phyloP scores from a whole-genome alignment of 2,329 filamentous ascomycete species.

The Tolypocladium amazonense region DNA sequence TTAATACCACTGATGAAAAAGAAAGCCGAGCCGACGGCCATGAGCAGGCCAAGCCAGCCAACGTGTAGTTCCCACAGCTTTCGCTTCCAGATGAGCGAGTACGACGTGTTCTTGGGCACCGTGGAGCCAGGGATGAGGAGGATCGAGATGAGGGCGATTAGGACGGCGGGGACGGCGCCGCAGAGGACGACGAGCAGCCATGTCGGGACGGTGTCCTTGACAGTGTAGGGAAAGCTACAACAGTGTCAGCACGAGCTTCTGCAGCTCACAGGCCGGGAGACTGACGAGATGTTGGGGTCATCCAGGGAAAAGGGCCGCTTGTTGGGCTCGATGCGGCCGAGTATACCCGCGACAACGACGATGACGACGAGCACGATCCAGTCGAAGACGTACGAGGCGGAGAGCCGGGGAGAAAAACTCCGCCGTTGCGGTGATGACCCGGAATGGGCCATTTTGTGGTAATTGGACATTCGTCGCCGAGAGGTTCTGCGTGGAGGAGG shows the following conservation, averaged over 20 bases:
- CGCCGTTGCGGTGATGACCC: slow-evolving; percentile 9
- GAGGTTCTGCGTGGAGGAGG: not conserved
- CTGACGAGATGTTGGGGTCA: slow-evolving; percentile 65
- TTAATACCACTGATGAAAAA: slow-evolving; percentile 82
- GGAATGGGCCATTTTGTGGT: slow-evolving; percentile 16
- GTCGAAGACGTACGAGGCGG: slow-evolving; percentile 63
- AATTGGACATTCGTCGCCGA: slow-evolving; percentile 12
- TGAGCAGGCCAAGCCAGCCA: slow-evolving; percentile 70
- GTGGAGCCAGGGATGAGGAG: slow-evolving; percentile 63
- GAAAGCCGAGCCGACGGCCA: slow-evolving; percentile 62
- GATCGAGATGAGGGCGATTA: slow-evolving; percentile 60
- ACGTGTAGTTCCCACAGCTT: slow-evolving; percentile 89
- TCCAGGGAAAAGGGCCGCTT: slow-evolving; percentile 59
- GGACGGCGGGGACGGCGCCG: slow-evolving; percentile 51
- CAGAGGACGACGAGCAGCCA: slow-evolving; percentile 54
- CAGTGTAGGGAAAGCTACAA: slow-evolving; percentile 55
- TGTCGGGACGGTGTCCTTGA: slow-evolving; percentile 61
- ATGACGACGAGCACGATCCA: slow-evolving; percentile 58
- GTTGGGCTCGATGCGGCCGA: slow-evolving; percentile 51
- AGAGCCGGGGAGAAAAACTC: slow-evolving; percentile 20
- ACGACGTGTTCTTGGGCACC: slow-evolving; percentile 51
- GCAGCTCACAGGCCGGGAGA: slow-evolving; percentile 3
- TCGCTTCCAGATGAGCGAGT: slow-evolving; percentile 58
- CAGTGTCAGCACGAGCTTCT: not conserved
- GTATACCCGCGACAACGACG: slow-evolving; percentile 45